These are phyloP conservation scores for Phytophthora rubi DNA, from an alignment of 352 stramenopile genomes.

Conservation along the genomic window DNA sequence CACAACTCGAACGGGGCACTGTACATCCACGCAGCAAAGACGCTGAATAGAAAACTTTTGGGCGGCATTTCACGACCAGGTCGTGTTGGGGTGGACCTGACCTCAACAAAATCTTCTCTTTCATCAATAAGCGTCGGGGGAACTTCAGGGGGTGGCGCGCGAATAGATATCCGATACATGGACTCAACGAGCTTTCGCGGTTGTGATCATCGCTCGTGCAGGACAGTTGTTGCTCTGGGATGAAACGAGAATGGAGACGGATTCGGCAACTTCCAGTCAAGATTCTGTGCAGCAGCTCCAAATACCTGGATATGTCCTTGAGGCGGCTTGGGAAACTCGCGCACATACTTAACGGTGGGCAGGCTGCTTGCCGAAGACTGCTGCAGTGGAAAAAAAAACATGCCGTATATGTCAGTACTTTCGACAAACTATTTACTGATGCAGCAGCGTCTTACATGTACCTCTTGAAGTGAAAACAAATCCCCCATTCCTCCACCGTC, in stretches of 20 bases:
- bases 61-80: too few species aligned
- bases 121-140: too few species aligned
- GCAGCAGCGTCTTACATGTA: not conserved
- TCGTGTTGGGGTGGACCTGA: too few species aligned
- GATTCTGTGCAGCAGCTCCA: not conserved
- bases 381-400: not conserved
- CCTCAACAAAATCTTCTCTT: too few species aligned
- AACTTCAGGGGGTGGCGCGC: too few species aligned
- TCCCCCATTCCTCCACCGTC: conserved; percentile 2
- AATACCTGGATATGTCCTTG: conserved; percentile 46
- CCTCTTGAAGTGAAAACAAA: conserved; percentile 42
- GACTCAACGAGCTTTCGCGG: not conserved
- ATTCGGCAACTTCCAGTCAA: conserved; percentile 15
- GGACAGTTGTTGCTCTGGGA: conserved; percentile 36
- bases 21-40: too few species aligned
- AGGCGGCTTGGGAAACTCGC: conserved; percentile 55
- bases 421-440: not conserved
- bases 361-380: conserved; percentile 13
- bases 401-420: not conserved
- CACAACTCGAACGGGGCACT: too few species aligned
- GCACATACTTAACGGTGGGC: conserved; percentile 45
- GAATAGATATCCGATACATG: too few species aligned
- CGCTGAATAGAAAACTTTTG: too few species aligned
- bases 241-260: conserved; percentile 34
- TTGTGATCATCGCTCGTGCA: conserved; percentile 46